Conservation (phyloP, 1,284 basidiomycete species). For the Cryptococcus amylolentus region DNA sequence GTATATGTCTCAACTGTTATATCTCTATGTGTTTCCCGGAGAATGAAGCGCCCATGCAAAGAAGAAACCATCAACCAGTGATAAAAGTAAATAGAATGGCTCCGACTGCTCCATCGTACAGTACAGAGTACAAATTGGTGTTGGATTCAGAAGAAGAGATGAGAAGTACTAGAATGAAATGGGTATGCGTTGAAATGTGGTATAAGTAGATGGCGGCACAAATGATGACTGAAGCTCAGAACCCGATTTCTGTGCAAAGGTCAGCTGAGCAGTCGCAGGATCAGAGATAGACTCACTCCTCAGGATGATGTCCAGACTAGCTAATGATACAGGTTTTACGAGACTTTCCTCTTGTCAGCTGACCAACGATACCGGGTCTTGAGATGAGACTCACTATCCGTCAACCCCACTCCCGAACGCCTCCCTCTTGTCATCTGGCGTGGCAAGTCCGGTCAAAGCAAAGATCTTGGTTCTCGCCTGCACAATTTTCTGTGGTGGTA, state of each 20-base stretch:
- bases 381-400: slow-evolving; percentile 67
- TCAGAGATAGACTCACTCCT: slow-evolving; percentile 50
- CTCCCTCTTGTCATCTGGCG: slow-evolving; percentile 82
- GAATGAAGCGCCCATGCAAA: no score
- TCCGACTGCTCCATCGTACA: no score
- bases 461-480: slow-evolving; percentile 61
- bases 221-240: neutral
- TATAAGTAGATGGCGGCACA: no score
- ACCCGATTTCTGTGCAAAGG: slow-evolving; percentile 17
- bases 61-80: no score
- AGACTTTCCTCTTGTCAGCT: slow-evolving; percentile 55
- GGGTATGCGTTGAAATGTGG: no score
- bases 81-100: no score
- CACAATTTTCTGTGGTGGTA: slow-evolving; percentile 24
- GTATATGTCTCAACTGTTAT: no score
- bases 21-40: no score
- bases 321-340: slow-evolving; percentile 87
- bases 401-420: slow-evolving; percentile 92
- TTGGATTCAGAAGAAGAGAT: no score
- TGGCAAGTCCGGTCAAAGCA: slow-evolving; percentile 88
- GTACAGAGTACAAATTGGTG: no score
- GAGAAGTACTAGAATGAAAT: no score
- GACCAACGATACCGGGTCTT: neutral
- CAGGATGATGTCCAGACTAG: slow-evolving; percentile 81
- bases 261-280: neutral